Evolutionary conservation across 2,329 filamentous ascomycete species (phyloP), one percentile per base, ranked within the genome.

Genomic region (Malbranchea zuffiana): DNA sequence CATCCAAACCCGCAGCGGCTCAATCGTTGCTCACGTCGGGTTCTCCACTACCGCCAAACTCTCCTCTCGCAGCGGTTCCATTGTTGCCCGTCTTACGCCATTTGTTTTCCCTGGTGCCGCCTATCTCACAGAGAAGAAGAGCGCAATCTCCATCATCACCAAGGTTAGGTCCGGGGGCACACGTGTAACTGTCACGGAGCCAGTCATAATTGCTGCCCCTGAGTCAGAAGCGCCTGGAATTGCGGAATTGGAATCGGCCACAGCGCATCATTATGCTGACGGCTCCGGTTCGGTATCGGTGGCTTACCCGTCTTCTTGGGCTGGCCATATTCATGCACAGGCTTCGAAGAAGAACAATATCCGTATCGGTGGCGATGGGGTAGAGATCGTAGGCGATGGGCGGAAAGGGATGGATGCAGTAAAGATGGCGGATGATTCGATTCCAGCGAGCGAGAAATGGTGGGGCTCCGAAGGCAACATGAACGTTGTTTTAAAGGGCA

Each of bases 71-170:
- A 56, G 55, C 32, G 75, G 74, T 18, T 55, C 50, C 7, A 62
- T 77, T 27, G 61, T 56, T 12, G 66, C 71, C 6, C 63, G 58
- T 1, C 61, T 79, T 17, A 53, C 56, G 1, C 61, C 77, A 5
- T 60, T 49, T 21, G 40, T 45, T 10, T 42, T 44, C 23, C 16
- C 29, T 6, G 19, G 29, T 10, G 34, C 35, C 3, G 27, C 25
- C 11, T 21, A 36, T 13, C 17, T 30, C 5, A 15, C 16, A 38
- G 20, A 32, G 5, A 20, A 16, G 11, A 35, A 37, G 11, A 18
- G 18, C 13, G 15, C 15, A 15, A 6, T 47, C 20, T 45, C 44
- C 19, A 44, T 52, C 20, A 16, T 16, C 8, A 51, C 50, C 6
- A 18, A 24, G 15, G 45, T 44, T 6, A 21, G 33, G 12, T 38